phyloP scores from a whole-genome alignment of 106 monocot genomes.

The Gastrodia elata region DNA sequence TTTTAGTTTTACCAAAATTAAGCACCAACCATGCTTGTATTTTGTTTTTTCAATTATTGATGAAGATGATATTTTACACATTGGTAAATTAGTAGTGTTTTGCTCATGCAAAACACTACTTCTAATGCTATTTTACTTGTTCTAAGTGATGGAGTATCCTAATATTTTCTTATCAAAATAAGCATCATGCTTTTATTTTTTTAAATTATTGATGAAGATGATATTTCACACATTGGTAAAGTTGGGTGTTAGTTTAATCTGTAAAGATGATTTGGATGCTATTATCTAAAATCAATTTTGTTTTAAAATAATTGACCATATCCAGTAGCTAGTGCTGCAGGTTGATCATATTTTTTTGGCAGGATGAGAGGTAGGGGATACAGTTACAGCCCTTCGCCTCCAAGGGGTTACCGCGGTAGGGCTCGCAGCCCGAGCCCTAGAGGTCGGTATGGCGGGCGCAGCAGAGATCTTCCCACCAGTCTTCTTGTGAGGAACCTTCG shows the following conservation, averaged over 20 bases:
- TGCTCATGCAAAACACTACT: too few relatives aligned
- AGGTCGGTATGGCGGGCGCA: conserved; percentile 58
- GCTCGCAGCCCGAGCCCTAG: conserved; percentile 75
- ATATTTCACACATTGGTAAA: too few relatives aligned
- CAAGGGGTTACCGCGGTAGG: conserved; percentile 67
- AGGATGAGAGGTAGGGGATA: conserved; percentile 82
- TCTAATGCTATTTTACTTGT: too few relatives aligned
- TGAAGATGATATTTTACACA: too few relatives aligned
- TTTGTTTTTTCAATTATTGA: not conserved
- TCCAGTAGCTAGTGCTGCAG: not conserved
- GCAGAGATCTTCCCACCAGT: conserved; percentile 78
- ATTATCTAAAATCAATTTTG: too few relatives aligned
- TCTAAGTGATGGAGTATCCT: too few relatives aligned
- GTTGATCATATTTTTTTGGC: conserved; percentile 10
- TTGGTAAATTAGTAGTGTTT: too few relatives aligned
- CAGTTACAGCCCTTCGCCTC: conserved; percentile 89
- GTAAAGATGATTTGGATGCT: not conserved
- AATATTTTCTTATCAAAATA: not conserved
- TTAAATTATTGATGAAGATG: too few relatives aligned
- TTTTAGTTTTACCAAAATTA: too few relatives aligned
- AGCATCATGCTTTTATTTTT: not conserved
- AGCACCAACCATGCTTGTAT: too few relatives aligned
- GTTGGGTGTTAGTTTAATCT: too few relatives aligned
- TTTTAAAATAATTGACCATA: not conserved
- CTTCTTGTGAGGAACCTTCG: conserved; percentile 94